phyloP scores from a whole-genome alignment of 768 basidiomycete species.

The Mycena alexandri region DNA sequence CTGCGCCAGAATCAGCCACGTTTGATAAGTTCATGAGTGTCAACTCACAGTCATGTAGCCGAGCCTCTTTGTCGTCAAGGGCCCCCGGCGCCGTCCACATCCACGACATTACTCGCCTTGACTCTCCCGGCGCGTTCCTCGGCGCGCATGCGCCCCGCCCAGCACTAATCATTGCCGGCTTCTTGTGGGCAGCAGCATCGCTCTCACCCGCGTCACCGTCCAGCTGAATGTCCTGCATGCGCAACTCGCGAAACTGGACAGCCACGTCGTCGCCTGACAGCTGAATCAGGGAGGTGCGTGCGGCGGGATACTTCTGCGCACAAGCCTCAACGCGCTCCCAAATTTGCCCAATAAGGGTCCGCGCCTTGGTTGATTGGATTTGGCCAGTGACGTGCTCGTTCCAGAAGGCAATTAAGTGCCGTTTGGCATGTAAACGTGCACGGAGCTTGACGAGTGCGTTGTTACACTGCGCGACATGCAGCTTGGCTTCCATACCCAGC shows the following conservation, averaged over 20 bases:
- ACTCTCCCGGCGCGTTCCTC: conserved; percentile 7
- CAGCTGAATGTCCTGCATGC: not conserved
- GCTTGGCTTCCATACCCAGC: no score
- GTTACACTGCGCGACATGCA: no score
- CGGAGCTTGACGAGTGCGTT: no score
- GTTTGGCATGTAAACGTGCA: no score
- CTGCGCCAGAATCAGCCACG: not conserved
- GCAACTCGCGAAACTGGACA: conserved; percentile 4
- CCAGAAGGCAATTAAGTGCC: no score
- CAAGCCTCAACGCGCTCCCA: not conserved
- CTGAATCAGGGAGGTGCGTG: not conserved
- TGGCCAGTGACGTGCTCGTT: no score
- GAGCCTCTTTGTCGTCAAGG: not conserved
- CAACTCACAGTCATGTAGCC: not conserved
- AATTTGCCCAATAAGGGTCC: no score
- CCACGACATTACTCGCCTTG: conserved; percentile 20
- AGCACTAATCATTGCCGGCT: conserved; percentile 11
- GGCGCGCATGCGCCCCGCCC: conserved; percentile 8
- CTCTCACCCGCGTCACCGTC: conserved; percentile 21
- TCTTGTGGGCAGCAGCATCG: conserved; percentile 12
- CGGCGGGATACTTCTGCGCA: conserved; percentile 23
- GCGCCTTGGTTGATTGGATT: no score
- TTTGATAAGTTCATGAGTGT: no score
- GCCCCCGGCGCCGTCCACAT: conserved; percentile 21
- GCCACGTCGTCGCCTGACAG: conserved; percentile 5